Evolutionary conservation across 2,329 filamentous ascomycete genomes (phyloP), one percentile per base, ranked within the genome.

Genomic region (Apiospora malaysiana): DNA sequence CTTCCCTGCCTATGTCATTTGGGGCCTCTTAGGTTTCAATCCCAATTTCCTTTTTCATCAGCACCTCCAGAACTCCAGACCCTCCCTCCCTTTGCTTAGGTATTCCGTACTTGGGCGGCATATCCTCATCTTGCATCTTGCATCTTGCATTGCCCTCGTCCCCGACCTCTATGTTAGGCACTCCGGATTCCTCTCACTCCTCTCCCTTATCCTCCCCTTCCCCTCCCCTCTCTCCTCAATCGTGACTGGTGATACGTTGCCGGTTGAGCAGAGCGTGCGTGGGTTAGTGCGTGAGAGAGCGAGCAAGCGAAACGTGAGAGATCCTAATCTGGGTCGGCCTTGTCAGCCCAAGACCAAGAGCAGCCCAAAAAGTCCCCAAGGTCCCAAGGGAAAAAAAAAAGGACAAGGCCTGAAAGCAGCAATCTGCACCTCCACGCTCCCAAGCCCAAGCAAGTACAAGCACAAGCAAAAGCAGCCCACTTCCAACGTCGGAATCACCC

Each of bases 171-270:
- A 37, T 63, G 56, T 63, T 40, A 21, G 32, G 56, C 32, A 63
- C 56, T 63, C 23, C 18, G 56, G 32, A 40, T 59, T 56, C 63
- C 27, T 40, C 68, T 68, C 67, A 56, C 32, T 70, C 69, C 59
- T 63, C 49, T 70, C 67, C 43, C 47, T 66, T 32, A 42, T n/a
- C 67, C 66, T 49, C 49, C 47, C 42, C 66, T 47, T 71, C 43
- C 46, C 45, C 49, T 16, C 45, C 45, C 63, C 32, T 47, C 70
- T 70, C 47, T 69, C 70, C 71, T 72, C 71, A 69, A 73, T 73
- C 72, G 77, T 78, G 73, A 77, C 74, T 74, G 70, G 74, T 71
- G 76, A 75, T 72, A 74, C 71, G 68, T 73, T 73, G 69, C 56
- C 68, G 68, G 68, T 72, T 69, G 56, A 63, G 56, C 40, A 63